Base-by-base conservation (phyloP, 2,329 filamentous ascomycete species). In the Botrytis paeoniae region DNA sequence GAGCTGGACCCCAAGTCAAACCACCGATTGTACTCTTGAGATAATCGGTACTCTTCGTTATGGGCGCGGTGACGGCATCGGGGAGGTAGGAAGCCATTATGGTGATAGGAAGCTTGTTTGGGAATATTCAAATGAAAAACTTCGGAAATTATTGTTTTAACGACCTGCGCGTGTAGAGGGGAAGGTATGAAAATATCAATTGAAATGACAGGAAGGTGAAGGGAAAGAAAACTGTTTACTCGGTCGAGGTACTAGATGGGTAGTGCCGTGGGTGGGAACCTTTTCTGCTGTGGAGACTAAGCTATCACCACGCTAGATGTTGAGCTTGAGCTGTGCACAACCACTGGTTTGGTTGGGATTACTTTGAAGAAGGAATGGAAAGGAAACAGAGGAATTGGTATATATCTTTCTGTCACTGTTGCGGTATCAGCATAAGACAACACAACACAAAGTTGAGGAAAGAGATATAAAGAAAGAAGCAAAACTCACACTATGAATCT, bases 21-120 rank as follows among this genome's bases (percentile, higher is more conserved):
- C 82, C 80, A 48, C 85, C 83, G 35, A 86, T 76, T 35, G 80
- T 78, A 39, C 81, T 79, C 66, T 85, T 84, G 45, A 85, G 74
- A 39, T 82, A 74, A 71, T 85, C 83, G 37, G 81, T 80, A 57
- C 82, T 80, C 57, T 79, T 80, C 32, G 80, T 81, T 29, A 85
- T 76, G 39, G 84, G 82, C 74, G 79, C 76, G 37, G 80, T 80
- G 72, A 85, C 74, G 64, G 80, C 75, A n/a, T 80, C 78, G 18
- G 84, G 82, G 59, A 85, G 78, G 48, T 81, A 79, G 39, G 82
- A 81, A 45, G 75, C 72, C 79, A 81, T 81, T 73, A 12, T 66
- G 25, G 29, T 51, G 60, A 16, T 25, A n/a, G 43, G 29, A 35
- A 54, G 43, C 22, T 18, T 25, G 4, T 35, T 65, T n/a, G 61